phyloP scores from a whole-genome alignment of 345 rosid species.

The Eucalyptus urophylla region DNA sequence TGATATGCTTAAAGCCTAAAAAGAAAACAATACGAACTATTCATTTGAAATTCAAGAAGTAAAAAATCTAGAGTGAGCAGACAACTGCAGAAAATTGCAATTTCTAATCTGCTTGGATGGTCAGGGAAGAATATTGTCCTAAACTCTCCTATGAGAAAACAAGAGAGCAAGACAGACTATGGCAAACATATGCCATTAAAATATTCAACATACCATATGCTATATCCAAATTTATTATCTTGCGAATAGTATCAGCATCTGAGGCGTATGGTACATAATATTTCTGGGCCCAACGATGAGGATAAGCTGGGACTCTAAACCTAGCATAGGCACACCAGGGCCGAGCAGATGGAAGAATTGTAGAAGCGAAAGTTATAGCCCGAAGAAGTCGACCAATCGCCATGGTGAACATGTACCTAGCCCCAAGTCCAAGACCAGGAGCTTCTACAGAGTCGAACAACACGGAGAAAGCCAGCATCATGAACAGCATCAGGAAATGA shows the following conservation, averaged over 20 bases:
- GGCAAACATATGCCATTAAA: background rate
- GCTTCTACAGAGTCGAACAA: conserved; percentile 66
- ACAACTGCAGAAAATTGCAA: background rate
- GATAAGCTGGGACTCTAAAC: conserved; percentile 55
- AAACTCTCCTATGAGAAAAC: background rate
- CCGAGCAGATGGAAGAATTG: conserved; percentile 86
- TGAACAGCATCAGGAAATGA: conserved; percentile 79
- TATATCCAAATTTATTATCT: conserved; percentile 37
- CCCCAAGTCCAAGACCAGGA: conserved; percentile 92
- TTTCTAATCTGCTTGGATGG: background rate
- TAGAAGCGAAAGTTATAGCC: conserved; percentile 73
- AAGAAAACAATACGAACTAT: background rate
- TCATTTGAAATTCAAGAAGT: background rate
- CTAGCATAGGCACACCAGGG: conserved; percentile 91
- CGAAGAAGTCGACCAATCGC: conserved; percentile 88
- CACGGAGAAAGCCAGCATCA: conserved; percentile 89
- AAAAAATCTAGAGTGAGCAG: background rate
- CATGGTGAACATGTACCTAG: conserved; percentile 90
- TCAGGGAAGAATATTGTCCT: background rate
- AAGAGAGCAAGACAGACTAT: background rate
- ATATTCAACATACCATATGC: conserved; percentile 40
- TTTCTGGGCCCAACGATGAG: conserved; percentile 89
- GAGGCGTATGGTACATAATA: conserved; percentile 80
- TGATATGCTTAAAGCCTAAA: background rate
- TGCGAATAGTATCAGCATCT: conserved; percentile 52